phyloP scores from a whole-genome alignment of 768 basidiomycete species.

The Leucosporidium creatinivorum region DNA sequence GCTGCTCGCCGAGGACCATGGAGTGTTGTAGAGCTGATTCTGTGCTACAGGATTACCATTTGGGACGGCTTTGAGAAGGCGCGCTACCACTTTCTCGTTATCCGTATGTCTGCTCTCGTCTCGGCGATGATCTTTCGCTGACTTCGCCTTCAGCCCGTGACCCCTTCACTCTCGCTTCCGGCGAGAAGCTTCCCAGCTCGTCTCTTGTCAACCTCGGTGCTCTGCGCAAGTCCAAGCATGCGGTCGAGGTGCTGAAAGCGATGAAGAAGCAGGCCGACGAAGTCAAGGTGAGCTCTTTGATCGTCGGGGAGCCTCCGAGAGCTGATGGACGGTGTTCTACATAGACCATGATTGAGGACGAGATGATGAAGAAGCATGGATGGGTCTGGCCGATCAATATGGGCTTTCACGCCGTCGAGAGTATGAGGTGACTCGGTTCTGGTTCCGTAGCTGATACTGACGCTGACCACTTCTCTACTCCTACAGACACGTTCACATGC shows the following conservation, averaged over 20 bases:
- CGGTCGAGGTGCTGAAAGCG: conserved; percentile 34
- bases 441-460: no score
- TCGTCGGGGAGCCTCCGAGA: no score
- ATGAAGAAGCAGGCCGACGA: conserved; percentile 37
- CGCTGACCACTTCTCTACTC: neutral
- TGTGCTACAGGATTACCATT: conserved; percentile 4
- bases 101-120: conserved; percentile 38
- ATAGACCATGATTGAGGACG: conserved; percentile 42
- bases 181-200: conserved; percentile 20
- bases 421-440: conserved; percentile 41
- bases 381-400: conserved; percentile 41
- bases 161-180: conserved; percentile 22
- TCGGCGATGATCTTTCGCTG: neutral
- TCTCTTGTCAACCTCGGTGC: conserved; percentile 34
- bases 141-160: conserved; percentile 18
- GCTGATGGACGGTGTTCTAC: no score
- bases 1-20: neutral
- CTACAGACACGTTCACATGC: conserved; percentile 33
- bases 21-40: no score
- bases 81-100: conserved; percentile 43
- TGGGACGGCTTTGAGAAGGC: conserved; percentile 35
- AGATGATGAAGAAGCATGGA: conserved; percentile 40
- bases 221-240: conserved; percentile 21
- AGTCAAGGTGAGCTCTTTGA: conserved; percentile 27
- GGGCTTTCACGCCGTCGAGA: conserved; percentile 44